Evolutionary conservation across 2,329 filamentous ascomycete species (phyloP), one percentile per base, ranked within the genome.

Genomic region (Penicillium brasilianum): DNA sequence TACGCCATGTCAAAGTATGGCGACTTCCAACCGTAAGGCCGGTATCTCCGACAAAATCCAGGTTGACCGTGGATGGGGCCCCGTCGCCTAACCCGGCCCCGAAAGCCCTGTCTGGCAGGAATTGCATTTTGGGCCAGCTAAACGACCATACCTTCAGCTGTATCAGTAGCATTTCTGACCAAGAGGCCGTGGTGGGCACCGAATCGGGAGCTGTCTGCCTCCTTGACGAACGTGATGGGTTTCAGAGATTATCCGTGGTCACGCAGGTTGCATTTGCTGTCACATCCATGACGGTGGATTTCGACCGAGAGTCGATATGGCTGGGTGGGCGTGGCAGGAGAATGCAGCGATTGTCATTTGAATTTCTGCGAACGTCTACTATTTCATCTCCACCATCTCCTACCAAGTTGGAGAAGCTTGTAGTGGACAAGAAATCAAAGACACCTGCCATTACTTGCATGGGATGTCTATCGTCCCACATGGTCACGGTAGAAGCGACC

Each of bases 1-100:
- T 95, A 55, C 88, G 95, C 28, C 94, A 97, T 78, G 87, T 97
- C 75, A 98, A 97, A 77, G 86, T 96, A 54, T 99, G 95, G 95
- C 89, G 89, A 67, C 84, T 95, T 11, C 91, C 95, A 37, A 92
- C 94, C 28, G 79, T 71, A 59, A 81, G 73, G 44, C 79, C 83
- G 18, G 78, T 79, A 5, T 90, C 90, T 22, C 89, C 90, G 1
- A 81, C 84, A 9, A 92, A 91, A 72, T 76, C 84, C 71, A 86
- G 84, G 64, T 84, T 86, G 72, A 76, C 69, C 64, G 61, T 63
- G n/a, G 79, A 79, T 25, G 65, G 66, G 7, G 59, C 57, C 69
- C 73, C 69, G 72, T 70, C 72, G 58, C 73, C 63, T 62, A 79
- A 65, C 73, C 81, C 80, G 9, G 78, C 76, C 6, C 85, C 89